phyloP scores from a whole-genome alignment of 352 stramenopile genomes.

The Globisporangium radiosum region DNA sequence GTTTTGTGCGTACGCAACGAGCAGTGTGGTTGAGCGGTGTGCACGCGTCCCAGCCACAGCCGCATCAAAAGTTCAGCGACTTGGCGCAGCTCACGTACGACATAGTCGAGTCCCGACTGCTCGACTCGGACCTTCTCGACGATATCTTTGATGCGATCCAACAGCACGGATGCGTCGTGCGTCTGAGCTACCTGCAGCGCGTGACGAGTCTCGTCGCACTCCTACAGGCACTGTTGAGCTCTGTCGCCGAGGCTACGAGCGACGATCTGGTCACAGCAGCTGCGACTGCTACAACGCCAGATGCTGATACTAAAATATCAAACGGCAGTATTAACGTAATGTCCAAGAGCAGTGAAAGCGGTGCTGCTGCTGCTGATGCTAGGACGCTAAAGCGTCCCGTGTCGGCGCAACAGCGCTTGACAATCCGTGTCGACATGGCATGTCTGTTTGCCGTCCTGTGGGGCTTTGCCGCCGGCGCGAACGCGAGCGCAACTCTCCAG shows the following conservation, averaged over 20 bases:
- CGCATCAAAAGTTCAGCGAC: background rate
- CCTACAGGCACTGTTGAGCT: conserved; percentile 32
- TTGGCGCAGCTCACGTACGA: conserved; percentile 13
- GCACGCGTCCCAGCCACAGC: background rate
- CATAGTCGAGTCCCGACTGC: conserved; percentile 16
- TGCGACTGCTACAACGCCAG: background rate
- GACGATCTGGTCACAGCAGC: background rate
- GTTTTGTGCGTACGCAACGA: conserved; percentile 21
- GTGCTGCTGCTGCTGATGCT: too few relatives aligned
- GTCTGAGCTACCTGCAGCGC: conserved; percentile 30
- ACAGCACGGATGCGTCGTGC: conserved; percentile 21
- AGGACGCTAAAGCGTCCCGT: too few relatives aligned
- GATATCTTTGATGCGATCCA: conserved; percentile 20
- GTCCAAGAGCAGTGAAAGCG: background rate
- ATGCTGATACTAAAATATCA: conserved; percentile 1
- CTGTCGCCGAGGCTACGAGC: conserved; percentile 1
- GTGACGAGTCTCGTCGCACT: conserved; percentile 35
- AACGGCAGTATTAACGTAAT: background rate
- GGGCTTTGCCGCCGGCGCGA: conserved; percentile 29
- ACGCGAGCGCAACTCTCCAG: conserved; percentile 13
- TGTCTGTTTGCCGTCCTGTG: conserved; percentile 48
- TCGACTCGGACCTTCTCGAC: conserved; percentile 19
- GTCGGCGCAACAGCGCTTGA: background rate
- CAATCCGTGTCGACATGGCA: conserved; percentile 44
- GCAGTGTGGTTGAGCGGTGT: background rate